Base-by-base conservation (phyloP, 2,329 filamentous ascomycete species). In the Hypoxylon sp. region DNA sequence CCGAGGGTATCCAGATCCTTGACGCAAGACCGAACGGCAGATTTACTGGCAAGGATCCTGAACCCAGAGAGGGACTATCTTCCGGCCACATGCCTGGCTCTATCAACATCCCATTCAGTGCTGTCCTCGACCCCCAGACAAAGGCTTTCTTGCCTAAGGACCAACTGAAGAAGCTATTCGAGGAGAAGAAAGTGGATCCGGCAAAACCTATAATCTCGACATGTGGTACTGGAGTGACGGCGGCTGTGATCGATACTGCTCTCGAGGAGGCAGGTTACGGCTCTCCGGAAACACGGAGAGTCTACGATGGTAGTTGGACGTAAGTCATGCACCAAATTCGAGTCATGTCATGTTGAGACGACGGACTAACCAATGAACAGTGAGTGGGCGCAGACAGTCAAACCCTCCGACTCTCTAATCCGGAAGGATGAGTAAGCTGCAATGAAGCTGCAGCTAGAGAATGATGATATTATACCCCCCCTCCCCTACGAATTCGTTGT, bases 271-370 rank as follows among this genome's bases (percentile, higher is more conserved):
- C 94, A 20, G 89, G 89, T 1, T 94, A 88, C 74, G 91, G 91
- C 1, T 81, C 86, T 3, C 79, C 85, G 0, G 85, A 89, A 64
- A 86, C 86, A 56, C 87, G 92, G 69, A 89, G 86, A 74, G 84
- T 99, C 20, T 99, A 99, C 73, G 95, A 99, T 77, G 95, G 95
- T 49, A 97, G 94, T 78, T 99, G 95, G 95, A 98, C 95, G 86
- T 97, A 83, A 88, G 91, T 90, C 39, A 20, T n/a, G n/a, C n/a
- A n/a, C n/a, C n/a, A 52, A 32, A 5, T 26, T 11, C 5, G 11
- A 20, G n/a, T 39, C n/a, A 43, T 30, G 49, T 26, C 11, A 41
- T 7, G 28, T 28, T 11, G 32, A 13, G 22, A 49, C 3, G 32
- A 34, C 3, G 17, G 20, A 48, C 75, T 79, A 72, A 80, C 73